Conservation (phyloP, 2,329 filamentous ascomycete genomes). For the Aspergillus sp. region DNA sequence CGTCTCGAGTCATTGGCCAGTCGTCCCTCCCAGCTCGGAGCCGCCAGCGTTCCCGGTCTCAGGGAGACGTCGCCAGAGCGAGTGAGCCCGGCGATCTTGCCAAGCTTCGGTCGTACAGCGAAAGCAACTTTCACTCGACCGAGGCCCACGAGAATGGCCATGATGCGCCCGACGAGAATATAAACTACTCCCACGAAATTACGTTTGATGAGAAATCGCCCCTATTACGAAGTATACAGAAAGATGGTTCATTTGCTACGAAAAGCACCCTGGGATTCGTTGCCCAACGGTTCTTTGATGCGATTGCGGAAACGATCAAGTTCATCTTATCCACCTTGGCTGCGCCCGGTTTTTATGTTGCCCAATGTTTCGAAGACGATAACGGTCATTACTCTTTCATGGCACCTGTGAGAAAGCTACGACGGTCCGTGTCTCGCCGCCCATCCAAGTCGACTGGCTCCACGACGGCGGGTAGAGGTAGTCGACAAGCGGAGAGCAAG, state of each 20-base stretch:
- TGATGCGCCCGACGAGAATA: slow-evolving; percentile 10
- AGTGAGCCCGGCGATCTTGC: slow-evolving; percentile 36
- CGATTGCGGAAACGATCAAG: slow-evolving; percentile 73
- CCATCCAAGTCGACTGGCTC: slow-evolving; percentile 23
- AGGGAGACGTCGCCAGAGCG: slow-evolving; percentile 47
- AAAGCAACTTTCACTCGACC: slow-evolving; percentile 39
- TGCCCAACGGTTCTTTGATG: slow-evolving; percentile 69
- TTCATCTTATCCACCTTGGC: slow-evolving; percentile 77
- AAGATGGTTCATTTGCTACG: slow-evolving; percentile 38
- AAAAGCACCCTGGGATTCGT: slow-evolving; percentile 52
- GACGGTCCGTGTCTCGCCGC: slow-evolving; percentile 30
- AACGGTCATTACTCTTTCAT: slow-evolving; percentile 77
- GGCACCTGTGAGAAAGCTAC: slow-evolving; percentile 67
- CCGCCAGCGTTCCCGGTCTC: slow-evolving; percentile 57
- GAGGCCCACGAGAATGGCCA: slow-evolving; percentile 20
- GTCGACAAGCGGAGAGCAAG: slow-evolving; percentile 28
- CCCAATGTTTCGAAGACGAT: slow-evolving; percentile 80
- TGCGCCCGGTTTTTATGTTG: slow-evolving; percentile 77
- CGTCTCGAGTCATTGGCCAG: slow-evolving; percentile 72
- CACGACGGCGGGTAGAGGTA: slow-evolving; percentile 24
- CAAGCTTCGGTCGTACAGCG: slow-evolving; percentile 47
- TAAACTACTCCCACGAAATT: slow-evolving; percentile 30
- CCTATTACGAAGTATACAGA: slow-evolving; percentile 54
- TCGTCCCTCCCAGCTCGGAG: slow-evolving; percentile 51
- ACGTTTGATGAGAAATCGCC: slow-evolving; percentile 68